Base-by-base conservation (phyloP, 768 basidiomycete genomes). In the Mrakia frigida region DNA sequence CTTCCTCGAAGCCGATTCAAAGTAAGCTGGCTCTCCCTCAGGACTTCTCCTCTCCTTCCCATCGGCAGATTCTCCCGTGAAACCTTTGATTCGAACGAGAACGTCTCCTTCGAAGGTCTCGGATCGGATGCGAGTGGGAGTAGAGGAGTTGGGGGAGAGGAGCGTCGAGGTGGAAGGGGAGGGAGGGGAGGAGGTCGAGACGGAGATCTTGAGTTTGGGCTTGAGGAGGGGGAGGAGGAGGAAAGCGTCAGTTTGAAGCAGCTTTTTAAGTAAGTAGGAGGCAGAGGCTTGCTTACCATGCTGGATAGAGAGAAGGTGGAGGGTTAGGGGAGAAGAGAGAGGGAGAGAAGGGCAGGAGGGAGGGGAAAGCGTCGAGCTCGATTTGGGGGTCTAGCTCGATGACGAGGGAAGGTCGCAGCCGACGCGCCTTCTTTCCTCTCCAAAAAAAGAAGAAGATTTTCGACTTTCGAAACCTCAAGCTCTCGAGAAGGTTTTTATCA, bases 31-130 rank as follows among this genome's bases (percentile, higher is more conserved):
- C 60, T 73, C 46, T 50, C 46, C 76, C 23, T 53, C 52, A 14
- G 70, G 70, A 21, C 21, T 13, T 6, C 9, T 23, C 63, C 50
- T 67, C 18, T 71, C 46, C 59, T 37, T 18, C 35, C 63, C 71
- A 25, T 68, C 76, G 21, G 13, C 76, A 16, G 76, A 67, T 37
- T 67, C 61, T n/a, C 76, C 76, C 13, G 14, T n/a, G 39, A 73
- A 77, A 52, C 59, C 61, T 56, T 77, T 77, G 63, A 77, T 77
- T 39, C 76, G 61, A 21, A 77, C 71, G 31, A 77, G 70, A 3
- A 77, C 46, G 28, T 77, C 76, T 6, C 76, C 76, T 39, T 73
- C 71, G 50, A 77, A 77, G 33, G 18, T 25, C 1, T 73, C 76
- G 2, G 76, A 73, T 35, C 59, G n/a, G 52, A 77, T 52, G 63